phyloP scores from a whole-genome alignment of 2,329 filamentous ascomycete species.

The Sporothrix pallida region DNA sequence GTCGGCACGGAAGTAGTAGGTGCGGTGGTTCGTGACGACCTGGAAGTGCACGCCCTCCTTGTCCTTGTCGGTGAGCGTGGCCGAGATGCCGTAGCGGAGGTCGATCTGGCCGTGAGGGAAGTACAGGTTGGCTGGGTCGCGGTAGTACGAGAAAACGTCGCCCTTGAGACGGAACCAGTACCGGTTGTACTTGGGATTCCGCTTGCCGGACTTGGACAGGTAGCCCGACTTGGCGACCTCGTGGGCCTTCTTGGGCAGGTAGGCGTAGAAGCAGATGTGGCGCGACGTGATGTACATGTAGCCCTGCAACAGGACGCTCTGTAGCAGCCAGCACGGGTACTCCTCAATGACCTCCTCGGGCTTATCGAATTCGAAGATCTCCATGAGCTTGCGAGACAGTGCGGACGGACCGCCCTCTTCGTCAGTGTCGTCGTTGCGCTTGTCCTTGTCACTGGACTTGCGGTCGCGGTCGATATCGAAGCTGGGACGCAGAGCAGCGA shows the following conservation, averaged over 20 bases:
- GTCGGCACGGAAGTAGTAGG: slow-evolving; percentile 87
- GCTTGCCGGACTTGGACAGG: slow-evolving; percentile 83
- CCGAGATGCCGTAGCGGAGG: slow-evolving; percentile 87
- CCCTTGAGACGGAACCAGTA: slow-evolving; percentile 95
- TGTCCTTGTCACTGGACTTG: slow-evolving; percentile 48
- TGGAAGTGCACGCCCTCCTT: slow-evolving; percentile 79
- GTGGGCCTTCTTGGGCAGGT: slow-evolving; percentile 90
- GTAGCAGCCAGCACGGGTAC: slow-evolving; percentile 91
- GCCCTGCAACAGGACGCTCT: slow-evolving; percentile 89
- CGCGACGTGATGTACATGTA: slow-evolving; percentile 94
- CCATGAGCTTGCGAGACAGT: slow-evolving; percentile 73
- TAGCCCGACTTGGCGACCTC: slow-evolving; percentile 84
- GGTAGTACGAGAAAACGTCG: slow-evolving; percentile 89
- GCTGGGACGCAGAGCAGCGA: slow-evolving; percentile 61
- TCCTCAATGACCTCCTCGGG: slow-evolving; percentile 88
- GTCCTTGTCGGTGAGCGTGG: slow-evolving; percentile 67
- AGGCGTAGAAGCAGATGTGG: slow-evolving; percentile 97
- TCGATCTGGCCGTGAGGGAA: slow-evolving; percentile 93
- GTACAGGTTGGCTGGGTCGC: slow-evolving; percentile 82
- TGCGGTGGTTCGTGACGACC: slow-evolving; percentile 80
- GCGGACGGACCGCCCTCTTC: slow-evolving; percentile 56
- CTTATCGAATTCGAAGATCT: slow-evolving; percentile 83
- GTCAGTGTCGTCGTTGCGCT: slow-evolving; percentile 4
- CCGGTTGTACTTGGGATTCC: slow-evolving; percentile 83
- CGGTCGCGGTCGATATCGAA: slow-evolving; percentile 61